phyloP scores from a whole-genome alignment of 2,329 filamentous ascomycete genomes.

The Bisporella sp. region DNA sequence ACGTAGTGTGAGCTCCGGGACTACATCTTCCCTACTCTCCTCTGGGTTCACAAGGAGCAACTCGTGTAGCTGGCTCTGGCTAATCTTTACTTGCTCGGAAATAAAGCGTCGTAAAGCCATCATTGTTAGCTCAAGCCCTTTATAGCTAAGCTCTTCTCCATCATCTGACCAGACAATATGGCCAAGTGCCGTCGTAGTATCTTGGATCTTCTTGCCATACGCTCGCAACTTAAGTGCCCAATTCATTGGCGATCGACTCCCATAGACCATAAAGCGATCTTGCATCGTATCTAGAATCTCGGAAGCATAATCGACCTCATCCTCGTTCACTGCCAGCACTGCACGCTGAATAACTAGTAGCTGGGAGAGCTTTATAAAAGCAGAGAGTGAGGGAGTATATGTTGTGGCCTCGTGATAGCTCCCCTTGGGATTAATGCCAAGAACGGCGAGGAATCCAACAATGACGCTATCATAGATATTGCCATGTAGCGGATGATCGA shows the following conservation, averaged over 20 bases:
- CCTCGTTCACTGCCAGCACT: slow-evolving; percentile 4
- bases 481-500: slow-evolving; percentile 3
- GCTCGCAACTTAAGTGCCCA: slow-evolving; percentile 7
- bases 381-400: slow-evolving; percentile 6
- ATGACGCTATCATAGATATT: slow-evolving; percentile 10
- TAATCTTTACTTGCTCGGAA: background rate
- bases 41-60: slow-evolving; percentile 3
- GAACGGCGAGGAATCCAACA: too few relatives aligned
- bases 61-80: slow-evolving; percentile 2
- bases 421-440: slow-evolving; percentile 3
- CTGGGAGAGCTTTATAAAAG: slow-evolving; percentile 6
- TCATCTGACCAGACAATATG: slow-evolving; percentile 7
- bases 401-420: background rate
- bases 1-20: slow-evolving; percentile 1
- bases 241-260: slow-evolving; percentile 7
- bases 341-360: slow-evolving; percentile 3
- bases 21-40: background rate
- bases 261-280: slow-evolving; percentile 11
- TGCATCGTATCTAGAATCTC: slow-evolving; percentile 8
- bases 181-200: slow-evolving; percentile 6
- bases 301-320: slow-evolving; percentile 2
- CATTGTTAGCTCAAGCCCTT: slow-evolving; percentile 7
- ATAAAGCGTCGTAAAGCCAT: slow-evolving; percentile 2
- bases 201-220: slow-evolving; percentile 7
- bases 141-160: slow-evolving; percentile 7